Percentiles rank a stretch among this genome's conserved stretches.
Evolutionary conservation across 805 yeast species (phyloP).

Genomic region (Candida broadrunensis): DNA sequence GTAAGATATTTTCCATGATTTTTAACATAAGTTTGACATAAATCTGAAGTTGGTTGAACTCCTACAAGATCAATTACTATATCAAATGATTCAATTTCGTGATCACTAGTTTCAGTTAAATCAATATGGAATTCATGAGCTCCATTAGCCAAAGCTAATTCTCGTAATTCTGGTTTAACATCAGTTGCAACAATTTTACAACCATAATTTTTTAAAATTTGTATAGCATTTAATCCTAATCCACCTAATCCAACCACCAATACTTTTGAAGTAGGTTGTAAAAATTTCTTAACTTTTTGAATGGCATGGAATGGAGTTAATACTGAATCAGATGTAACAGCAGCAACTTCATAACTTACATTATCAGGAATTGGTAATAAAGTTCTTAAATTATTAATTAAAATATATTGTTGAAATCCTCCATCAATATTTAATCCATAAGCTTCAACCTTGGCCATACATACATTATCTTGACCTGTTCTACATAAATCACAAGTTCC

Average conservation of each 20-base stretch:
- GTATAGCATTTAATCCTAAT: constrained; percentile 42
- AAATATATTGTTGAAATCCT: constrained; percentile 39
- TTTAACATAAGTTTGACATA: constrained; percentile 28
- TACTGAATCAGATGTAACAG: constrained; percentile 40
- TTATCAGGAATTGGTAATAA: constrained; percentile 39
- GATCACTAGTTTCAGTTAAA: constrained; percentile 16
- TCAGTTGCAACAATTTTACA: constrained; percentile 34
- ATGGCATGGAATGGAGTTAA: constrained; percentile 43
- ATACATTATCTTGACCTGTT: constrained; percentile 30
- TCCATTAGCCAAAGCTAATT: constrained; percentile 30
- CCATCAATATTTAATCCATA: constrained; percentile 39
- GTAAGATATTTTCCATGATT: constrained; percentile 37
- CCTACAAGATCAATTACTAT: constrained; percentile 40
- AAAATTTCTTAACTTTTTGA: constrained; percentile 24
- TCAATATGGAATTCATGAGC: constrained; percentile 42
- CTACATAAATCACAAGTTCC: constrained; percentile 35
- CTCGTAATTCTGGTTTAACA: constrained; percentile 21
- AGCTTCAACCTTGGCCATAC: constrained; percentile 19
- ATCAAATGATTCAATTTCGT: constrained; percentile 34
- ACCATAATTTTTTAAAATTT: constrained; percentile 30
- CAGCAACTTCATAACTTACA: constrained; percentile 37
- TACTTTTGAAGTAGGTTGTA: constrained; percentile 32
- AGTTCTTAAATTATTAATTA: constrained; percentile 31
- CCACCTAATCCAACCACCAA: constrained; percentile 42
- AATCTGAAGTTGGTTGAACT: constrained; percentile 23